These are phyloP conservation scores for Austropuccinia psidii DNA, from an alignment of 1,284 basidiomycete genomes.

Conservation along the genomic window DNA sequence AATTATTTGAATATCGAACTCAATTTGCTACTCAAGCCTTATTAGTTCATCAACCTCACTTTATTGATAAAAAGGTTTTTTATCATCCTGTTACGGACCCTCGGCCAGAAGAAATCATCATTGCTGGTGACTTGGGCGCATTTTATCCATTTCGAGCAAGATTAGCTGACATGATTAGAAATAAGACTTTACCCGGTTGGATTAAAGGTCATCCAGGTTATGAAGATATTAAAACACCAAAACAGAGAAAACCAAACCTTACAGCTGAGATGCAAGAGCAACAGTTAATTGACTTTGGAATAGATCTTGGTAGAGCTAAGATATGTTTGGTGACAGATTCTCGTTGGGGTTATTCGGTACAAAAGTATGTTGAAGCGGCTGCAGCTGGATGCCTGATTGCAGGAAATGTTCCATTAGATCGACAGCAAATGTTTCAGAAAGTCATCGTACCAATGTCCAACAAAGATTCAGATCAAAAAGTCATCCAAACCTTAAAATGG, in stretches of 20 bases:
- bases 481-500: constrained; percentile 24
- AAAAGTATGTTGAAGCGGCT: constrained; percentile 36
- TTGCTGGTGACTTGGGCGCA: constrained; percentile 26
- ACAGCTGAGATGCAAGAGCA: constrained; percentile 29
- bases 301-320: constrained; percentile 28
- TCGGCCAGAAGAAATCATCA: constrained; percentile 28
- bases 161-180: constrained; percentile 32
- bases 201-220: constrained; percentile 36
- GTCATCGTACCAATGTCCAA: constrained; percentile 34
- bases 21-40: constrained; percentile 23
- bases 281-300: constrained; percentile 30
- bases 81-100: constrained; percentile 22
- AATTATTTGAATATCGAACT: constrained; percentile 33
- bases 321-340: constrained; percentile 33
- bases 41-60: constrained; percentile 33
- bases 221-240: constrained; percentile 31
- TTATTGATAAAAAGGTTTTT: constrained; percentile 30
- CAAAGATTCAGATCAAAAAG: constrained; percentile 24
- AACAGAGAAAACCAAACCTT: constrained; percentile 10
- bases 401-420: constrained; percentile 34
- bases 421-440: constrained; percentile 1
- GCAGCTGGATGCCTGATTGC: constrained; percentile 34
- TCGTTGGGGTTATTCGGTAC: constrained; percentile 34
- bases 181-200: constrained; percentile 34
- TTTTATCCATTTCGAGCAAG: constrained; percentile 35